These are phyloP conservation scores for Bryoglossum gracile DNA, from an alignment of 495 filamentous ascomycete species.

Conservation along the genomic window DNA sequence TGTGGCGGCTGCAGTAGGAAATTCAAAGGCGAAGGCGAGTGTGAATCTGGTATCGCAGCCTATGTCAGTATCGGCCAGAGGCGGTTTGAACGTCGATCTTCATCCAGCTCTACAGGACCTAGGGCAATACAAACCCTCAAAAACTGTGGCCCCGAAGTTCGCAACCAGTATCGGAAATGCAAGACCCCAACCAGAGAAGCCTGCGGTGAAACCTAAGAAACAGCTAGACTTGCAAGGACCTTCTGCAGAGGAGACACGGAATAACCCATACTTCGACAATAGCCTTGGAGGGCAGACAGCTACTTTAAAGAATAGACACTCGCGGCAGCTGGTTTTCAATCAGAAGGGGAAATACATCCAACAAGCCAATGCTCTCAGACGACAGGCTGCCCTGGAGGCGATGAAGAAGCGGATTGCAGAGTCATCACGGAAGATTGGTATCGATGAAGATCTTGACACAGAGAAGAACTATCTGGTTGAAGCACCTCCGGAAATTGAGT, in stretches of 20 bases:
- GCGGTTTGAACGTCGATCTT: constrained; percentile 82
- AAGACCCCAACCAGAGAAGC: constrained; percentile 39
- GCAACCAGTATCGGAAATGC: constrained; percentile 53
- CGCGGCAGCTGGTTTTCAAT: constrained; percentile 81
- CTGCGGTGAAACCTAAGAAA: constrained; percentile 46
- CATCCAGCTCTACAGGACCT: constrained; percentile 82
- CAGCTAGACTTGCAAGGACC: constrained; percentile 65
- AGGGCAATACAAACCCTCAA: constrained; percentile 54
- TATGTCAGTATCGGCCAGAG: constrained; percentile 30
- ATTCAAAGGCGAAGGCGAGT: constrained; percentile 23
- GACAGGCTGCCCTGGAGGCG: constrained; percentile 80
- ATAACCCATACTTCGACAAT: constrained; percentile 84
- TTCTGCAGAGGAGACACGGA: constrained; percentile 57
- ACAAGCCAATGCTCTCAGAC: constrained; percentile 79
- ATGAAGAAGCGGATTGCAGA: constrained; percentile 92
- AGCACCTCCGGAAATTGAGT: constrained; percentile 81
- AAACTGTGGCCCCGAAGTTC: constrained; percentile 48
- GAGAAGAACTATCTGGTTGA: constrained; percentile 88
- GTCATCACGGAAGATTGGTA: constrained; percentile 71
- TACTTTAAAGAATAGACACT: constrained; percentile 53
- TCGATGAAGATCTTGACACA: constrained; percentile 83
- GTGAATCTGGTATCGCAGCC: constrained; percentile 28
- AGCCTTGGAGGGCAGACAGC: constrained; percentile 57
- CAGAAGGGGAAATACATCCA: constrained; percentile 95
- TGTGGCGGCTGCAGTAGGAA: constrained; percentile 57